These are phyloP conservation scores for Phalaenopsis aphrodite DNA, from an alignment of 106 monocot species.

Conservation along the genomic window DNA sequence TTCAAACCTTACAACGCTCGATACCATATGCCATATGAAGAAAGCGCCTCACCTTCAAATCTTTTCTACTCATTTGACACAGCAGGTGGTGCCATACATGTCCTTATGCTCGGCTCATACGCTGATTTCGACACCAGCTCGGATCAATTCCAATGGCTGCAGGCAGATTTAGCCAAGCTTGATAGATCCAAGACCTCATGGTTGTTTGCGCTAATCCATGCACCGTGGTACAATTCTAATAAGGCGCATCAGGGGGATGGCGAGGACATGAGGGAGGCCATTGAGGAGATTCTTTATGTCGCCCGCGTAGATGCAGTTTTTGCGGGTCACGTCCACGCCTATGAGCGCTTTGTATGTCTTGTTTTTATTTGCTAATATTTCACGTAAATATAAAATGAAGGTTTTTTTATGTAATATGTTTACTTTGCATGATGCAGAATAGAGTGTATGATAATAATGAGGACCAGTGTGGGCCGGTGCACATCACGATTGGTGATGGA, in stretches of 20 bases:
- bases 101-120: conserved; percentile 59
- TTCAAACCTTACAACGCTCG: conserved; percentile 55
- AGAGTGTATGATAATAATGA: conserved; percentile 24
- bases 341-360: conserved; percentile 42
- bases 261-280: conserved; percentile 36
- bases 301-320: conserved; percentile 47
- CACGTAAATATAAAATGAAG: too few species aligned
- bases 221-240: conserved; percentile 84
- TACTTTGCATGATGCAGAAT: conserved; percentile 12
- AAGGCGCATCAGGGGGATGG: conserved; percentile 48
- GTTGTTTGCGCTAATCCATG: conserved; percentile 62
- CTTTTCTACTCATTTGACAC: conserved; percentile 57
- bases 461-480: conserved; percentile 41
- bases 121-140: conserved; percentile 36
- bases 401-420: too few species aligned
- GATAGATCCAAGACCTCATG: conserved; percentile 49
- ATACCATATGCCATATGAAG: conserved; percentile 45
- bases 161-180: conserved; percentile 31
- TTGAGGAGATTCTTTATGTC: conserved; percentile 34
- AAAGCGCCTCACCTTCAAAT: conserved; percentile 38
- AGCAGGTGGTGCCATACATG: conserved; percentile 34
- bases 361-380: too few species aligned
- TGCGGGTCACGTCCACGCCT: conserved; percentile 61
- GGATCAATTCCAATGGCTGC: conserved; percentile 40
- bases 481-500: conserved; percentile 60